phyloP scores from a whole-genome alignment of 177 flowering plant species.

The Telopea speciosissima region DNA sequence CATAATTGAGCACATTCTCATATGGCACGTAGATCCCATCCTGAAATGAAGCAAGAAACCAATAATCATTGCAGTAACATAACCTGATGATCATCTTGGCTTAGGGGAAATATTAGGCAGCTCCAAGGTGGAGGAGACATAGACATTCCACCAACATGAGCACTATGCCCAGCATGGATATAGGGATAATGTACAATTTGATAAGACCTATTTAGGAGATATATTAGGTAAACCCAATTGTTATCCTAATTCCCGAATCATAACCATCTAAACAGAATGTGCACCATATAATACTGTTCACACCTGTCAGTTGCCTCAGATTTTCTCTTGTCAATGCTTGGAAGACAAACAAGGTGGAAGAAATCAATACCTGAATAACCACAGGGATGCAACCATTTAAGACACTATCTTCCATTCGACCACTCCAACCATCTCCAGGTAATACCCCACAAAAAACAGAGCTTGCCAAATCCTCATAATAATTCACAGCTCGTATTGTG shows the following conservation, averaged over 20 bases:
- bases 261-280: neutral
- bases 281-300: neutral
- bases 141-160: too few relatives aligned
- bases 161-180: too few relatives aligned
- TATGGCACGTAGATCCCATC: slow-evolving; percentile 93
- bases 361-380: slow-evolving; percentile 69
- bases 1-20: slow-evolving; percentile 87
- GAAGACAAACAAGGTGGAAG: neutral
- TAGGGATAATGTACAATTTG: too few relatives aligned
- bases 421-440: slow-evolving; percentile 99
- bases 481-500: slow-evolving; percentile 53
- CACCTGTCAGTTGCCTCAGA: neutral
- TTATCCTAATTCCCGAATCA: neutral
- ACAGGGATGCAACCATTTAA: slow-evolving; percentile 97
- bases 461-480: slow-evolving; percentile 57
- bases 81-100: neutral
- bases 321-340: neutral
- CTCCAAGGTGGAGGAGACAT: too few relatives aligned
- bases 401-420: slow-evolving; percentile 95
- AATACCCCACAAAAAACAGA: slow-evolving; percentile 94
- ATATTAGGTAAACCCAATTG: neutral
- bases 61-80: neutral
- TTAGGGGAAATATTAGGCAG: neutral
- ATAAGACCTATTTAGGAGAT: neutral
- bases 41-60: slow-evolving; percentile 26